phyloP scores from a whole-genome alignment of 2,329 filamentous ascomycete genomes.

The Pyrenophora tritici-repentis region DNA sequence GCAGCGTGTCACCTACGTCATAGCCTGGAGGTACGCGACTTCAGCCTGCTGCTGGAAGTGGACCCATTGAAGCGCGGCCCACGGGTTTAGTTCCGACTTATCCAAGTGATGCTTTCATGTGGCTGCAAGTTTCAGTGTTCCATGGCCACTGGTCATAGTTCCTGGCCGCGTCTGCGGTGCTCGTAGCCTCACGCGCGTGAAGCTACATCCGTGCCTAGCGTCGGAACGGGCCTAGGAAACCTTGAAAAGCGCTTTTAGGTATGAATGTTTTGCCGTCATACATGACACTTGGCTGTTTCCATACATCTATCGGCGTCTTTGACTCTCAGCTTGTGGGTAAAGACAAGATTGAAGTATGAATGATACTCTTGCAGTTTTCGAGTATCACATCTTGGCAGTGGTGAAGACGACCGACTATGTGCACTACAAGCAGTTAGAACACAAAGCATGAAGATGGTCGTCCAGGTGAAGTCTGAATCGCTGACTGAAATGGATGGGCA shows the following conservation, averaged over 20 bases:
- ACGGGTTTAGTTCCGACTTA: constrained; percentile 4
- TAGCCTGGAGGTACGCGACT: constrained; percentile 13
- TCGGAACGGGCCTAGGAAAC: not conserved
- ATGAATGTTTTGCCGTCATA: too few relatives aligned
- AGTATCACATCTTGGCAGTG: too few relatives aligned
- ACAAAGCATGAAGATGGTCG: not conserved
- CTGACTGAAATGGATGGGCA: not conserved
- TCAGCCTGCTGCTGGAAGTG: constrained; percentile 16
- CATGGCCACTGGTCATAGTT: not conserved
- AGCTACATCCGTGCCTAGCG: not conserved
- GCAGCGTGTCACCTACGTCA: constrained; percentile 23
- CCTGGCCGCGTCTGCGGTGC: not conserved
- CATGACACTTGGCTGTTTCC: too few relatives aligned
- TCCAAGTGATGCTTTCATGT: constrained; percentile 2
- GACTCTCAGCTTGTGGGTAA: too few relatives aligned
- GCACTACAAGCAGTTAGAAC: too few relatives aligned
- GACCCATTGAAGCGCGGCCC: constrained; percentile 9
- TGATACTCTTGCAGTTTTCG: too few relatives aligned
- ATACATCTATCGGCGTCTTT: too few relatives aligned
- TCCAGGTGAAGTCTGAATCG: not conserved
- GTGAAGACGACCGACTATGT: too few relatives aligned
- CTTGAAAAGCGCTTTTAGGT: too few relatives aligned
- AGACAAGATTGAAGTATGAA: too few relatives aligned
- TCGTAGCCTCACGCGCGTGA: constrained; percentile 1
- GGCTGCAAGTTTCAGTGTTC: not conserved